phyloP scores from a whole-genome alignment of 768 basidiomycete genomes.

The Amanita brunnescens region DNA sequence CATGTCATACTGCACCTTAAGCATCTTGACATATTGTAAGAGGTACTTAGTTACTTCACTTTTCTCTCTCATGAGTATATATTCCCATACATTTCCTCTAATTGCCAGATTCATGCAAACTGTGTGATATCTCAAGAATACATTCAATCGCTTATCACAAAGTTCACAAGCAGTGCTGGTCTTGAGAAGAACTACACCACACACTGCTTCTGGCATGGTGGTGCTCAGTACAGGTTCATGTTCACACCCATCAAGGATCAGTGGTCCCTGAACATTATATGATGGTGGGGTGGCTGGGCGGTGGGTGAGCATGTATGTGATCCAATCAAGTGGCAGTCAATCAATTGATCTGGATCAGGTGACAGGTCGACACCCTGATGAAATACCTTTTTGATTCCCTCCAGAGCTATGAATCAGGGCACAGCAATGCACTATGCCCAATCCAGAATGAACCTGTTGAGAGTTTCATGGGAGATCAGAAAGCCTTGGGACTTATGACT shows the following conservation, averaged over 20 bases:
- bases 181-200: slow-evolving; percentile 22
- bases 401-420: slow-evolving; percentile 20
- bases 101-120: slow-evolving; percentile 18
- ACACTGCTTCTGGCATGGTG: slow-evolving; percentile 21
- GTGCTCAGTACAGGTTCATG: slow-evolving; percentile 21
- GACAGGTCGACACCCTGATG: slow-evolving; percentile 27
- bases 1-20: too few relatives aligned
- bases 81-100: slow-evolving; percentile 23
- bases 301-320: slow-evolving; percentile 25
- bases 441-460: slow-evolving; percentile 11
- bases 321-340: not conserved
- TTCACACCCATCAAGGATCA: slow-evolving; percentile 23
- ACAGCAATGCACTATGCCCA: slow-evolving; percentile 23
- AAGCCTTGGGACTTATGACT: slow-evolving; percentile 9
- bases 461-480: slow-evolving; percentile 21
- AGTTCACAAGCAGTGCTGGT: slow-evolving; percentile 19
- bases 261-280: slow-evolving; percentile 27
- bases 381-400: slow-evolving; percentile 27
- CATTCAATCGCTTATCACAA: slow-evolving; percentile 19
- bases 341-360: not conserved
- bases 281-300: slow-evolving; percentile 39
- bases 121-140: slow-evolving; percentile 20
- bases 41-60: too few relatives aligned
- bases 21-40: too few relatives aligned
- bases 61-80: too few relatives aligned